A percentile compares a stretch with the other conserved stretches of the same genome.
phyloP scores from a whole-genome alignment of 2,329 filamentous ascomycete genomes.

The Claviceps sp. region DNA sequence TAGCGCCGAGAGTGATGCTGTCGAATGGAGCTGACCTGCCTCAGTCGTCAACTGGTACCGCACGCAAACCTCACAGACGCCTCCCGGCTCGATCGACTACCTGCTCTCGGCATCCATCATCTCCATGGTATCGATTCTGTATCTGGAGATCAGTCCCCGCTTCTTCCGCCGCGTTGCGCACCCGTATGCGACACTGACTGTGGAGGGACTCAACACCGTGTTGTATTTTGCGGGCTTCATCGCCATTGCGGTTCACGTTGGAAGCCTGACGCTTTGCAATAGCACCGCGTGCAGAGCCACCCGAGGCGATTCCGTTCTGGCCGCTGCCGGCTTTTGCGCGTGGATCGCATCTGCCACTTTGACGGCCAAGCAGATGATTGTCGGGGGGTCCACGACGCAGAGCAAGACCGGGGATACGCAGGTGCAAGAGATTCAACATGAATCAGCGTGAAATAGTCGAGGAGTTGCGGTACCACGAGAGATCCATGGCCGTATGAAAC shows the following conservation, averaged over 20 bases:
- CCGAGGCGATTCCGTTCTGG: conserved; percentile 39
- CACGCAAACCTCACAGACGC: conserved; percentile 36
- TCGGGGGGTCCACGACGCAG: conserved; percentile 21
- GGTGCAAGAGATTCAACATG: conserved; percentile 24
- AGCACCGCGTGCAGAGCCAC: conserved; percentile 43
- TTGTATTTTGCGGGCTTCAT: conserved; percentile 49
- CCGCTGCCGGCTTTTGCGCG: conserved; percentile 36
- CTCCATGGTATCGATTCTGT: conserved; percentile 40
- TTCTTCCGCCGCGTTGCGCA: conserved; percentile 32
- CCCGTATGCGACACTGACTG: conserved; percentile 32
- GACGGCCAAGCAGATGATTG: conserved; percentile 33
- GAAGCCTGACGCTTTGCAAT: conserved; percentile 40
- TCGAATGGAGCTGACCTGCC: not conserved
- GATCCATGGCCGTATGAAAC: too few species aligned
- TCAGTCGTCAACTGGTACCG: conserved; percentile 49
- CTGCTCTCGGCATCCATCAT: conserved; percentile 41
- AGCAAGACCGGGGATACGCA: conserved; percentile 14
- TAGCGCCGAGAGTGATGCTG: not conserved
- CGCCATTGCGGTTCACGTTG: conserved; percentile 43
- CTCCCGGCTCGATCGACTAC: conserved; percentile 46
- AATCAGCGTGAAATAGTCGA: too few species aligned
- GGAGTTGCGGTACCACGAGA: too few species aligned
- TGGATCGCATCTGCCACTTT: conserved; percentile 39
- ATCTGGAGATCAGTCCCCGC: conserved; percentile 37
- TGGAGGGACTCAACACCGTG: conserved; percentile 39